Evolutionary conservation across 805 yeast species (phyloP).

Genomic region (Saturnispora halmiae): DNA sequence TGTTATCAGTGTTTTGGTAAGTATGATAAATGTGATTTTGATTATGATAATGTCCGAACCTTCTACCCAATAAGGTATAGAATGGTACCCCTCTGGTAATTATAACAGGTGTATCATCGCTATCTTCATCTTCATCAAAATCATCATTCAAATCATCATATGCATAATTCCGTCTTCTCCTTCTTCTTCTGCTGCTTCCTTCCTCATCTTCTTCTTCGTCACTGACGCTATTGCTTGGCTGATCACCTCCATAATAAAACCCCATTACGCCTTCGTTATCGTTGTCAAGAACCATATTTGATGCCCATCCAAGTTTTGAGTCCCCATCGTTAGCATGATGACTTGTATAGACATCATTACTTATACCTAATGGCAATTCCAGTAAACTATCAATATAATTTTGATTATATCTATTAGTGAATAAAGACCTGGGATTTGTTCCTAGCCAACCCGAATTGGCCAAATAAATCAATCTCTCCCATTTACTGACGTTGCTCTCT

Average conservation of each 20-base stretch:
- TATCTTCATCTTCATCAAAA: background rate
- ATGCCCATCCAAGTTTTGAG: conserved; percentile 4
- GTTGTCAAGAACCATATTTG: background rate
- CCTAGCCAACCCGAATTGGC: conserved; percentile 11
- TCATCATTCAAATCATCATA: too few species aligned
- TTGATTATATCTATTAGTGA: conserved; percentile 1
- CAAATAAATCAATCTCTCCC: conserved; percentile 2
- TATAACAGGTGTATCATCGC: background rate
- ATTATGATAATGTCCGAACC: too few species aligned
- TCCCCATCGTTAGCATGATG: conserved; percentile 5
- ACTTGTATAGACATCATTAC: background rate
- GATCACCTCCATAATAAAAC: conserved; percentile 10
- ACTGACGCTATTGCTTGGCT: conserved; percentile 1
- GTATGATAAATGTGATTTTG: too few species aligned
- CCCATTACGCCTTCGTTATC: conserved; percentile 6
- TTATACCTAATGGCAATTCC: conserved; percentile 3
- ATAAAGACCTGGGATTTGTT: conserved; percentile 4
- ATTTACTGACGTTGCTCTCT: background rate
- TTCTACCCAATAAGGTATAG: background rate
- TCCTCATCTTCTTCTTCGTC: background rate
- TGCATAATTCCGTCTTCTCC: background rate
- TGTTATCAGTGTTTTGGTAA: too few species aligned
- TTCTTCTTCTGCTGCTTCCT: background rate
- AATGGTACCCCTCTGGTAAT: background rate
- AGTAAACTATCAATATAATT: conserved; percentile 3